These are phyloP conservation scores for Cladobotryum mycophilum DNA, from an alignment of 2,329 filamentous ascomycete species.

Conservation along the genomic window DNA sequence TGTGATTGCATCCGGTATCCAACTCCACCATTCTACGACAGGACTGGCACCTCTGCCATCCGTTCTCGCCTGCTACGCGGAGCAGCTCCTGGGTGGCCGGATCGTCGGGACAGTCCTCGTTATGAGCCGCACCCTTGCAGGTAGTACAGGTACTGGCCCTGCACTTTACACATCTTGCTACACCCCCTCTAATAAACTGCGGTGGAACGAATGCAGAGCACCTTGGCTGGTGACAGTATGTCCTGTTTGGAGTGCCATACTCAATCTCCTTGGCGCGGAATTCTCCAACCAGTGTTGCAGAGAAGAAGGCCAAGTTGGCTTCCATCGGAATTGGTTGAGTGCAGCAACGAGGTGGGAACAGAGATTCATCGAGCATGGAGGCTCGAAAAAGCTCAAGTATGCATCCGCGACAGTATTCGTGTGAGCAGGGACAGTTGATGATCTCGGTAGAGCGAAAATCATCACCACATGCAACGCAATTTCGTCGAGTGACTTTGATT, in stretches of 20 bases:
- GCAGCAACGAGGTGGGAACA: constrained; percentile 52
- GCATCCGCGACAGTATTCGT: constrained; percentile 48
- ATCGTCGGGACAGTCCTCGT: constrained; percentile 42
- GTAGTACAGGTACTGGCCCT: constrained; percentile 36
- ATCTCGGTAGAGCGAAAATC: background rate
- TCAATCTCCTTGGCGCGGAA: constrained; percentile 45
- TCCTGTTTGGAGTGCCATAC: constrained; percentile 39
- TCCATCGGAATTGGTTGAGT: constrained; percentile 32
- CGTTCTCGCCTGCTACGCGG: constrained; percentile 29
- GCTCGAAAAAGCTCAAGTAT: constrained; percentile 34
- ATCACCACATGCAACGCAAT: constrained; percentile 5
- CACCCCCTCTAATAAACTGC: constrained; percentile 21
- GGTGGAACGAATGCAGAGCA: constrained; percentile 44
- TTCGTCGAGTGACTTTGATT: background rate
- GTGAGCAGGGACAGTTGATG: constrained; percentile 28
- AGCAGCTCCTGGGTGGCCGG: constrained; percentile 32
- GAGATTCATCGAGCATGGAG: constrained; percentile 38
- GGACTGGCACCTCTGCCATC: constrained; percentile 43
- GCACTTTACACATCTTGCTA: constrained; percentile 40
- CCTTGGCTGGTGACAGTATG: constrained; percentile 39
- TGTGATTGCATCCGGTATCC: constrained; percentile 45
- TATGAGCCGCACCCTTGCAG: constrained; percentile 44
- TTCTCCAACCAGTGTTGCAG: constrained; percentile 22
- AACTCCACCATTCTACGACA: constrained; percentile 45
- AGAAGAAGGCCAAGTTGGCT: constrained; percentile 28